Evolutionary conservation across 352 stramenopile species (phyloP).

Genomic region (Nothophytophthora sp.): DNA sequence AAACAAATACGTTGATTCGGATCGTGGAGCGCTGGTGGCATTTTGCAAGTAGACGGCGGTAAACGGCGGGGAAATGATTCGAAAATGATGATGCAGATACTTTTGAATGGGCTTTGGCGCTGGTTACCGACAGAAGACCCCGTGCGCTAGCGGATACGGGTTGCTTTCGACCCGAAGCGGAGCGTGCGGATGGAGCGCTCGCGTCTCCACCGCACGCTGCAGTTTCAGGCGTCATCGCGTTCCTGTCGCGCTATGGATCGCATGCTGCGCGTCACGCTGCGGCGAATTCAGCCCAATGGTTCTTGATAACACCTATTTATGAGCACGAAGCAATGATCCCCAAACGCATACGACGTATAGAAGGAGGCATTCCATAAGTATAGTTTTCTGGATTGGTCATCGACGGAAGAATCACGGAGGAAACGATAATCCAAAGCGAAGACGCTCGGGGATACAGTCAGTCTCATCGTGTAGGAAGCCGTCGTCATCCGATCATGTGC

Average conservation of each 20-base stretch:
- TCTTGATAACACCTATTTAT: background rate
- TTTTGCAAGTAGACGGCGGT: background rate
- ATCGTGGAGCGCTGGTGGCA: too few species aligned
- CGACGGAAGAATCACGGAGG: too few species aligned
- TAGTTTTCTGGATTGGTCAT: too few species aligned
- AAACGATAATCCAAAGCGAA: too few species aligned
- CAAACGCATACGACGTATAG: too few species aligned
- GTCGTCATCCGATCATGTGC: conserved; percentile 7
- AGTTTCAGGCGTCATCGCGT: too few species aligned
- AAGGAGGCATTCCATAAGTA: too few species aligned
- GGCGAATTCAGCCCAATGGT: background rate
- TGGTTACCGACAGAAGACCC: conserved; percentile 2
- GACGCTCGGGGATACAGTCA: background rate
- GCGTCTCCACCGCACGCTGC: too few species aligned
- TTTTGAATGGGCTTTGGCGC: conserved; percentile 26
- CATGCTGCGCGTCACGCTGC: background rate
- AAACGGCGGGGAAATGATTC: conserved; percentile 25
- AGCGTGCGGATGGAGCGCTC: too few species aligned
- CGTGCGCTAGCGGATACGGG: background rate
- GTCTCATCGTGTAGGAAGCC: too few species aligned
- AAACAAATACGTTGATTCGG: too few species aligned
- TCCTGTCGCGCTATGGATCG: background rate
- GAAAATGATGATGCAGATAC: conserved; percentile 35
- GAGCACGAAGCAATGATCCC: background rate
- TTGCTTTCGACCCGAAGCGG: conserved; percentile 16